A percentile compares a stretch with the other conserved stretches of the same genome.
phyloP scores from a whole-genome alignment of 2,329 filamentous ascomycete species.

The Boeremia lycopersici region DNA sequence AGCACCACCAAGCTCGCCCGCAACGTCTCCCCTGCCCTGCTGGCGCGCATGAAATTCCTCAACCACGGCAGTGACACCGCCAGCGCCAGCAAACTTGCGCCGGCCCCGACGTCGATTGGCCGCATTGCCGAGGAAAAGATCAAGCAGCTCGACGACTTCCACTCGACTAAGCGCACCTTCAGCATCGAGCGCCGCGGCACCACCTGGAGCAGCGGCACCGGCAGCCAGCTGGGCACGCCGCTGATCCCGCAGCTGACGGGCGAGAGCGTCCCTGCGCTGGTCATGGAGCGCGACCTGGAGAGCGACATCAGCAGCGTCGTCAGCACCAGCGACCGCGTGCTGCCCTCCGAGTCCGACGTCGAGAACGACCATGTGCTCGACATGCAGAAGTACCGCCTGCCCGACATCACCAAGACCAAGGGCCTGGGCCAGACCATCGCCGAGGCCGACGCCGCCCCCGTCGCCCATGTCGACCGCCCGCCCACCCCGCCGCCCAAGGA shows the following conservation, averaged over 20 bases:
- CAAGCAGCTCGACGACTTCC: conserved; percentile 70
- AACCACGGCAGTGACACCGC: conserved; percentile 44
- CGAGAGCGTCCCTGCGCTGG: conserved; percentile 44
- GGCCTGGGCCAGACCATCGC: conserved; percentile 50
- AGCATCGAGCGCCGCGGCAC: conserved; percentile 69
- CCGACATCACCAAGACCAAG: conserved; percentile 73
- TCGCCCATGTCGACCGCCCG: conserved; percentile 20
- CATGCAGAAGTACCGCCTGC: conserved; percentile 74
- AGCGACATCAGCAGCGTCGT: conserved; percentile 56
- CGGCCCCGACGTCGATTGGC: conserved; percentile 55
- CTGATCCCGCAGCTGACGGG: conserved; percentile 44
- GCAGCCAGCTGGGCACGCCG: conserved; percentile 34
- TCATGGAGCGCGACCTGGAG: conserved; percentile 50
- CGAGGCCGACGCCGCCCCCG: conserved; percentile 22
- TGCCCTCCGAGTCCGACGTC: conserved; percentile 58
- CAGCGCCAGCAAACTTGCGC: conserved; percentile 42
- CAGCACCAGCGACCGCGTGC: conserved; percentile 61
- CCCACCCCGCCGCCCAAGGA: conserved; percentile 59
- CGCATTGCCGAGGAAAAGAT: conserved; percentile 74
- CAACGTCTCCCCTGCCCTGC: conserved; percentile 52
- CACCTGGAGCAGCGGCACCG: conserved; percentile 70
- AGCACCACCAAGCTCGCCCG: conserved; percentile 43
- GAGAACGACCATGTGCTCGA: conserved; percentile 63
- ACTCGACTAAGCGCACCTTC: conserved; percentile 58
- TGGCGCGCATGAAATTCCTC: conserved; percentile 53